Base-by-base conservation (phyloP, 75 land plant genomes). In the Picea sitchensis region DNA sequence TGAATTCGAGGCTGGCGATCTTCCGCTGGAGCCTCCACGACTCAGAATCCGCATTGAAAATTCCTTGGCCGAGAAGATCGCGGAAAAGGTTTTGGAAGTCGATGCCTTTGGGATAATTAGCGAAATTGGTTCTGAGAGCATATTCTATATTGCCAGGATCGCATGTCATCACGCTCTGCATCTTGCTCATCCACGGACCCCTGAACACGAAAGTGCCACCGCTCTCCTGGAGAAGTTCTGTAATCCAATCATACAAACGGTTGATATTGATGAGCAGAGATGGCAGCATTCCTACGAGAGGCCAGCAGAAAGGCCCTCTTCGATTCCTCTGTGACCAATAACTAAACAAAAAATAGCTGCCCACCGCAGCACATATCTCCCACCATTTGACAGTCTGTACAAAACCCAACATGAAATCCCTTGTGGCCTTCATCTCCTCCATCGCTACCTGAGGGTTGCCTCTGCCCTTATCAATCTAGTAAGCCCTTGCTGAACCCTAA, bases 21-120 rank as follows among this genome's bases (percentile, higher is more conserved):
- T 69, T 79, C 4, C 82, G 47, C 61, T 80, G 83, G 15, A 80
- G 36, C 57, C 80, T 82, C 83, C 84, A 82, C 2, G 23, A 7
- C 30, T 82, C 81, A 4, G 61, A 83, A 58, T 82, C 84, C 30
- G 81, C 82, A 1, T 78, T 82, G 75, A 82, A 82, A 8, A 82
- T 82, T 20, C 83, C 83, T 5, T 54, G n/a, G 12, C 84, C 84
- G 2, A 82, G 83, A 0, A 82, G 82, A 59, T 80, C 83, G 59
- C 8, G 30, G 3, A 82, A 38, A 20, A 56, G 30, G 0, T 38
- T 13, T 14, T n/a, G 34, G 36, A 69, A 60, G 65, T 65, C 23
- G 12, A 51, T 51, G 80, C 47, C 84, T 3, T 82, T 79, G 9
- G 44, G 54, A 30, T 80, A 82, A 14, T 79, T 80, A 2, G 65